Percentiles rank a stretch among this genome's conserved stretches.
Conservation (phyloP, 768 basidiomycete genomes). For the Pleurotus tuber-regium region DNA sequence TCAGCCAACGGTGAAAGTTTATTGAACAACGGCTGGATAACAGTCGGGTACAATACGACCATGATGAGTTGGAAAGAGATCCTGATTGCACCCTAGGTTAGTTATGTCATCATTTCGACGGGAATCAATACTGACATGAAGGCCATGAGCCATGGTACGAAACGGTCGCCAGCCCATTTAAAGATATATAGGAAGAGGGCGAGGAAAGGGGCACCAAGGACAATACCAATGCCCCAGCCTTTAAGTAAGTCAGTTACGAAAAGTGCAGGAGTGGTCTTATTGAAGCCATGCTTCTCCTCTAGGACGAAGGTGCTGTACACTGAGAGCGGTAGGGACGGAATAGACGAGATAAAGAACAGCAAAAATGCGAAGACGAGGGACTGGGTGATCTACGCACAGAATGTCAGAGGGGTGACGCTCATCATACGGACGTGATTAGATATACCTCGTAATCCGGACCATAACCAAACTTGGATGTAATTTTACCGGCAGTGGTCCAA, state of each 20-base stretch:
- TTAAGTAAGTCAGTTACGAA: conserved; percentile 84
- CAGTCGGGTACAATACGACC: conserved; percentile 77
- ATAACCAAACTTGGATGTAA: conserved; percentile 57
- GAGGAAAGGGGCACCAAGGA: conserved; percentile 82
- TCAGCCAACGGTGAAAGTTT: conserved; percentile 84
- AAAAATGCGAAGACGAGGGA: conserved; percentile 76
- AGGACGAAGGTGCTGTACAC: conserved; percentile 90
- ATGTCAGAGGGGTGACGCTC: not conserved
- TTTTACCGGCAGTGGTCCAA: conserved; percentile 63
- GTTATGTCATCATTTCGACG: too few relatives aligned
- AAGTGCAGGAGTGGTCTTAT: conserved; percentile 80
- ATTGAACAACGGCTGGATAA: conserved; percentile 97
- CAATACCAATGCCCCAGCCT: conserved; percentile 66
- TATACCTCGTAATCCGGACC: conserved; percentile 72
- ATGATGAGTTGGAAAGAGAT: conserved; percentile 81
- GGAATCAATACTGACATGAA: conserved; percentile 66
- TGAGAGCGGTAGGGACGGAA: conserved; percentile 73
- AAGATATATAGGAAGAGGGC: conserved; percentile 87
- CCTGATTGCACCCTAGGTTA: too few relatives aligned
- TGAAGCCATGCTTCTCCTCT: conserved; percentile 95
- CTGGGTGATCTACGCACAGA: conserved; percentile 63
- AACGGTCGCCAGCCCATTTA: conserved; percentile 89
- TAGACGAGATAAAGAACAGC: conserved; percentile 60
- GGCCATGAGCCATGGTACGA: conserved; percentile 91
- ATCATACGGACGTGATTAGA: not conserved